Percentiles rank a stretch among this genome's conserved stretches.
These are phyloP conservation scores for Verticillium klebahnii DNA, from an alignment of 2,329 filamentous ascomycete genomes.

Conservation along the genomic window DNA sequence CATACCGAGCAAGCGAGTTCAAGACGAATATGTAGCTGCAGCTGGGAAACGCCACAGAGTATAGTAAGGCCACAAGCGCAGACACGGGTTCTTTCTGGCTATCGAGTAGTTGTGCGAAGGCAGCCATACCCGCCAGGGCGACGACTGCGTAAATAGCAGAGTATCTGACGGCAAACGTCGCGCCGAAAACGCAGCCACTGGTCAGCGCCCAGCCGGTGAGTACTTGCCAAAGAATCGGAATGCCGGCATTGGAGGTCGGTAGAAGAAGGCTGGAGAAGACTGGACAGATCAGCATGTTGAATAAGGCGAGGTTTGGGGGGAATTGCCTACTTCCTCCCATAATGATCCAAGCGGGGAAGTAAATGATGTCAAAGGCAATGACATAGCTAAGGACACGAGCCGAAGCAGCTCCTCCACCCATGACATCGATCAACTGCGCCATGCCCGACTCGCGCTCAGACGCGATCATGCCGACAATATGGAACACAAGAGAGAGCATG, in stretches of 20 bases:
- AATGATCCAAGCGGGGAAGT: slow-evolving; percentile 20
- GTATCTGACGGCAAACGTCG: slow-evolving; percentile 18
- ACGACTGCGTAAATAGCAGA: slow-evolving; percentile 15
- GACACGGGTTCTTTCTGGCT: background rate
- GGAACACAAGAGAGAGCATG: slow-evolving; percentile 63
- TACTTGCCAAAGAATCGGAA: slow-evolving; percentile 31
- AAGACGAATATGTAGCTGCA: slow-evolving; percentile 24
- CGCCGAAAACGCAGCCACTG: slow-evolving; percentile 53
- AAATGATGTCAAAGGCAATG: slow-evolving; percentile 60
- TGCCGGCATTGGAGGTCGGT: slow-evolving; percentile 15
- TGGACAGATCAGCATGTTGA: slow-evolving; percentile 32
- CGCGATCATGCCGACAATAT: slow-evolving; percentile 65
- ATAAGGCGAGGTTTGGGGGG: background rate
- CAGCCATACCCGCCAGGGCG: slow-evolving; percentile 16
- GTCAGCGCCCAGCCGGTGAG: slow-evolving; percentile 47
- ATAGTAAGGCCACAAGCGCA: slow-evolving; percentile 7
- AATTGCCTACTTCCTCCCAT: slow-evolving; percentile 17
- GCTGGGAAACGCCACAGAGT: slow-evolving; percentile 19
- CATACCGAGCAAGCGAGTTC: slow-evolving; percentile 15
- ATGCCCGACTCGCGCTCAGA: slow-evolving; percentile 66
- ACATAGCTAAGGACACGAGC: slow-evolving; percentile 57
- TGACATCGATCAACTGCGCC: slow-evolving; percentile 69
- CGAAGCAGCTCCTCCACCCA: slow-evolving; percentile 46
- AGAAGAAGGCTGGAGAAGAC: slow-evolving; percentile 8
- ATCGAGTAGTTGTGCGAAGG: slow-evolving; percentile 2